Evolutionary conservation across 805 yeast genomes (phyloP).

Genomic region (Kurtzmaniella fragi): DNA sequence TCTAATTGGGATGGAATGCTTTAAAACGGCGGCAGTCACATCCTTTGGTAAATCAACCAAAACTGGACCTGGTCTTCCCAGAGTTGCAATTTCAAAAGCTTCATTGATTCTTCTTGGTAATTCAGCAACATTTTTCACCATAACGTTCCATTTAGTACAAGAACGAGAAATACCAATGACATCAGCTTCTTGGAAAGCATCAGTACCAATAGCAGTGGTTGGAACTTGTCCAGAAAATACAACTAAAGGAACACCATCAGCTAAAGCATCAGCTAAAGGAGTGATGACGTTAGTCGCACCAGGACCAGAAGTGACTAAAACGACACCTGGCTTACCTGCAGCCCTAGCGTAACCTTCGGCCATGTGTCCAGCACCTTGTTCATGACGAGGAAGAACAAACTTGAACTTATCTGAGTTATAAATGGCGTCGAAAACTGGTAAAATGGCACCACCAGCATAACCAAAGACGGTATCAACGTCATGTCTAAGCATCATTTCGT

Average conservation of each 20-base stretch:
- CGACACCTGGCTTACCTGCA: constrained; percentile 94
- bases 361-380: constrained; percentile 99
- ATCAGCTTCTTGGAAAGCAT: constrained; percentile 99
- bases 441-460: constrained; percentile 98
- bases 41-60: constrained; percentile 97
- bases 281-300: constrained; percentile 98
- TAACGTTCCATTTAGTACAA: constrained; percentile 98
- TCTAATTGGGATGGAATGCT: constrained; percentile 77
- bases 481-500: constrained; percentile 97
- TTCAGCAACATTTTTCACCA: constrained; percentile 94
- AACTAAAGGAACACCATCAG: constrained; percentile 95
- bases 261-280: constrained; percentile 96
- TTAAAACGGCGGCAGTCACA: constrained; percentile 88
- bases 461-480: constrained; percentile 95
- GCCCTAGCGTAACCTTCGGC: constrained; percentile 99
- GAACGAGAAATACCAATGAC: constrained; percentile 94
- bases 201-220: constrained; percentile 93
- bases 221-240: constrained; percentile 98
- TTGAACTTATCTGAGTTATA: constrained; percentile 84
- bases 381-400: constrained; percentile 92
- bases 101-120: constrained; percentile 94
- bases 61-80: constrained; percentile 98
- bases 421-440: constrained; percentile 97
- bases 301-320: constrained; percentile 97
- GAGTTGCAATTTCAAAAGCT: constrained; percentile 93